These are phyloP conservation scores for Strigomonas culicis DNA, from an alignment of 208 protist genomes.

Conservation along the genomic window DNA sequence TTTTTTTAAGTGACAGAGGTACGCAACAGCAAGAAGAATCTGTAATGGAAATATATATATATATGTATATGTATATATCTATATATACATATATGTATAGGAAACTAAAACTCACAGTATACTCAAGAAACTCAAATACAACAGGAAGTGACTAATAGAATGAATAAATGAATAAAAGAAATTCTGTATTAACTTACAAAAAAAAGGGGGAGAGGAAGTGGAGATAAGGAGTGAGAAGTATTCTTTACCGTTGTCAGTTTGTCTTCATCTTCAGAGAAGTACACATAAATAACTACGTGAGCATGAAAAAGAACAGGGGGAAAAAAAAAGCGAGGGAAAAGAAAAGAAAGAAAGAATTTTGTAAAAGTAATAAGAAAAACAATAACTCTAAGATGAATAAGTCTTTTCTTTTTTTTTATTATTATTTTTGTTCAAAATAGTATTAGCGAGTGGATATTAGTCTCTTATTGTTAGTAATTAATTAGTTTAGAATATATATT, in stretches of 20 bases:
- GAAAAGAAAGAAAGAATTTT: conserved; percentile 3
- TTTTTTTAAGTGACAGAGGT: too few relatives aligned
- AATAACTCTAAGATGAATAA: conserved; percentile 18
- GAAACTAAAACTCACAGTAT: too few relatives aligned
- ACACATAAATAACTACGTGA: neutral
- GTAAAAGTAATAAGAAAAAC: neutral
- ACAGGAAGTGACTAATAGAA: conserved; percentile 11
- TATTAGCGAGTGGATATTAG: conserved; percentile 8
- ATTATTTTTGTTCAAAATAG: conserved; percentile 9
- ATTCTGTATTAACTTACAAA: neutral
- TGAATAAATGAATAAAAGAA: neutral
- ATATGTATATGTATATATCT: conserved; percentile 9
- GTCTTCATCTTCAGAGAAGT: neutral
- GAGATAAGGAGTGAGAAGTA: conserved; percentile 6
- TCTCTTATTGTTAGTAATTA: conserved; percentile 12
- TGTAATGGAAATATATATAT: neutral
- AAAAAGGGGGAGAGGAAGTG: neutral
- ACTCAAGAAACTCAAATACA: conserved; percentile 5
- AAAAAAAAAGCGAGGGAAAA: conserved; percentile 4
- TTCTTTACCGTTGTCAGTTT: neutral
- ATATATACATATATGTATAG: neutral
- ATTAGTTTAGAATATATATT: conserved; percentile 15
- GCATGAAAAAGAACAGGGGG: conserved; percentile 5
- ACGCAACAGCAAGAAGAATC: neutral
- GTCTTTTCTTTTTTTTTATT: conserved; percentile 9